phyloP scores from a whole-genome alignment of 441 rosid genomes.

The Biscutella laevigata region DNA sequence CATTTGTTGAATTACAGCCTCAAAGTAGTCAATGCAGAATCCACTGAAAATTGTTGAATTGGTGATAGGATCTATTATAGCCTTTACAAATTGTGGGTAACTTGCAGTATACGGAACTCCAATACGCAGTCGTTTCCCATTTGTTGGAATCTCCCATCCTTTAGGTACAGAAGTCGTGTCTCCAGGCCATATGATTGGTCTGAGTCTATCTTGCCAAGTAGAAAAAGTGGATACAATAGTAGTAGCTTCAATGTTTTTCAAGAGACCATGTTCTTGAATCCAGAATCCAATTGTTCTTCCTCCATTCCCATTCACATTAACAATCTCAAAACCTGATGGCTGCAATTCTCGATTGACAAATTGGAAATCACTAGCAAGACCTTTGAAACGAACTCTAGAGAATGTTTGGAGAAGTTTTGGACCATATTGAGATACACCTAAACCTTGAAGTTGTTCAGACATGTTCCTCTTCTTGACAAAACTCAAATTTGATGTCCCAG shows the following conservation, averaged over 20 bases:
- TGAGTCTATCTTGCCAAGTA: constrained; percentile 28
- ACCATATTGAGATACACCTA: constrained; percentile 38
- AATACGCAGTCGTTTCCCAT: constrained; percentile 32
- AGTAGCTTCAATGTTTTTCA: constrained; percentile 3
- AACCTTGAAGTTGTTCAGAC: constrained; percentile 13
- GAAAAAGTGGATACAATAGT: constrained; percentile 14
- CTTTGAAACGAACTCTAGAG: constrained; percentile 24
- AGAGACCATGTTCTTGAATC: constrained; percentile 28
- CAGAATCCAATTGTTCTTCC: constrained; percentile 42
- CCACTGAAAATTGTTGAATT: constrained; percentile 20
- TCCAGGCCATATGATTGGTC: constrained; percentile 49
- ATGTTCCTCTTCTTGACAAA: neutral
- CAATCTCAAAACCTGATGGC: constrained; percentile 26
- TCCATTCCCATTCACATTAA: constrained; percentile 35
- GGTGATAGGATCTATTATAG: constrained; percentile 14
- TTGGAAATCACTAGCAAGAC: constrained; percentile 39
- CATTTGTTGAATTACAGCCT: constrained; percentile 30
- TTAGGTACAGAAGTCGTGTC: constrained; percentile 27
- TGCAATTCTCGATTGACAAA: constrained; percentile 31
- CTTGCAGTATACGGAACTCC: constrained; percentile 32
- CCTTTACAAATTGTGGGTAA: constrained; percentile 30
- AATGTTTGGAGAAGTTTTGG: constrained; percentile 1
- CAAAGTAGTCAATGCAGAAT: constrained; percentile 37
- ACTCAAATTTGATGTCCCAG: constrained; percentile 4
- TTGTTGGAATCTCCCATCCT: constrained; percentile 49